Evolutionary conservation across 306 rosid genomes (phyloP), one percentile per base, ranked within the genome.

Genomic region (Citrullus colocynthis): DNA sequence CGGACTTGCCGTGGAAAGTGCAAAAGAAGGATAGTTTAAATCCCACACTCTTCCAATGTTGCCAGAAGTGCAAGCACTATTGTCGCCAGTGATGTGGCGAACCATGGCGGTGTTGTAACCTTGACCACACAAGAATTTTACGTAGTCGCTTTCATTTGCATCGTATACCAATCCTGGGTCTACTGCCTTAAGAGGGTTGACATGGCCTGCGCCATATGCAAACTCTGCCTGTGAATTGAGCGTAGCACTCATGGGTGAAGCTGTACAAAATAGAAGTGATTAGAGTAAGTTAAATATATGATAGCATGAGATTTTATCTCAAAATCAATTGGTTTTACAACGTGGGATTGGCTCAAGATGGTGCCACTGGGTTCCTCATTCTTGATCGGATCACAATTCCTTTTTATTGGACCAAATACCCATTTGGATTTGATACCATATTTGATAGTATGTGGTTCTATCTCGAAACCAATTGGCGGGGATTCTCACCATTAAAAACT

Each of bases 21-120:
- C 80, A 74, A 85, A 78, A 5, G 91, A 82, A 66, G 91, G 91
- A 14, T 84, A 84, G 64, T 88, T 88, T 2, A 88, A 64, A 17
- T 84, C 83, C 42, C 65, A 66, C 0, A 13, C 78, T 77, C 75
- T 48, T 18, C 58, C 70, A 4, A 18, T 16, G 34, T 20, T 56
- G 18, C 70, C 9, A 9, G 57, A 30, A 16, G 65, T 30, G 58
- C 88, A 85, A 20, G 72, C 48, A 34, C 34, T 79, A 0, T 57
- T 48, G 48, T 85, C 83, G 17, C 70, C 70, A 12, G 88, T 55
- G 7, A 85, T 7, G 4, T 11, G 21, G 36, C 21, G 64, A 32
- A 85, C 71, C 61, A 21, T 34, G 56, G 36, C 28, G 3, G 78
- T 30, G 62, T 11, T 56, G 76, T 70, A 82, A 0, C 85, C 85